Conservation (phyloP, 345 rosid genomes). For the Bruguiera parviflora region DNA sequence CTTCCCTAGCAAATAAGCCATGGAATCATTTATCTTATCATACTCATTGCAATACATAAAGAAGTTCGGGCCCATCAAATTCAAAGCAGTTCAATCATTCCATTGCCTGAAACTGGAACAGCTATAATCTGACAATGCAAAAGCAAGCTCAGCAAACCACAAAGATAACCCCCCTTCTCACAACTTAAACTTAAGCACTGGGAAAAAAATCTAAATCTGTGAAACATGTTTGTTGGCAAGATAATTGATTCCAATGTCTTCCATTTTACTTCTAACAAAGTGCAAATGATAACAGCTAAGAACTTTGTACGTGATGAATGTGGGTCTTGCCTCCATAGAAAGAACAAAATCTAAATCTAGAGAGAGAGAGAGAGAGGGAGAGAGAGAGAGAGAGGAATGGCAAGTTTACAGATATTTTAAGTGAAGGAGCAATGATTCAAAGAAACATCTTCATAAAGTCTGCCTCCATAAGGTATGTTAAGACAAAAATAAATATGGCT, state of each 20-base stretch:
- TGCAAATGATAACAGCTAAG: no score
- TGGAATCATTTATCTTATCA: slow-evolving; percentile 29
- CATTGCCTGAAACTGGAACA: slow-evolving; percentile 34
- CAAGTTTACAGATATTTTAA: no score
- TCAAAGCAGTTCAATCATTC: slow-evolving; percentile 28
- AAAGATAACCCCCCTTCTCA: neutral
- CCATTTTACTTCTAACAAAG: no score
- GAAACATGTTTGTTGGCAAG: neutral
- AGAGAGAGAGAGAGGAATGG: no score
- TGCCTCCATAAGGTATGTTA: no score
- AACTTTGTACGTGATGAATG: no score
- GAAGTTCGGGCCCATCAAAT: slow-evolving; percentile 29
- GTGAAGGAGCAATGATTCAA: no score
- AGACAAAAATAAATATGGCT: no score
- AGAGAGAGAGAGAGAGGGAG: no score
- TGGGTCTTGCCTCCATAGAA: no score
- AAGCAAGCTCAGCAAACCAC: slow-evolving; percentile 17
- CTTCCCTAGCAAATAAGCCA: slow-evolving; percentile 33
- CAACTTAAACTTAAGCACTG: slow-evolving; percentile 5
- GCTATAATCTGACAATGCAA: slow-evolving; percentile 33
- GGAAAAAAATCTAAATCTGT: slow-evolving; percentile 12
- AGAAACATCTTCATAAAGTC: no score
- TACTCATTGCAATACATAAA: slow-evolving; percentile 24
- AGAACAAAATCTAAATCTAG: no score
- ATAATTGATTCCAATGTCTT: slow-evolving; percentile 8